Evolutionary conservation across 2,329 filamentous ascomycete species (phyloP).

Genomic region (Aspergillus hortae): DNA sequence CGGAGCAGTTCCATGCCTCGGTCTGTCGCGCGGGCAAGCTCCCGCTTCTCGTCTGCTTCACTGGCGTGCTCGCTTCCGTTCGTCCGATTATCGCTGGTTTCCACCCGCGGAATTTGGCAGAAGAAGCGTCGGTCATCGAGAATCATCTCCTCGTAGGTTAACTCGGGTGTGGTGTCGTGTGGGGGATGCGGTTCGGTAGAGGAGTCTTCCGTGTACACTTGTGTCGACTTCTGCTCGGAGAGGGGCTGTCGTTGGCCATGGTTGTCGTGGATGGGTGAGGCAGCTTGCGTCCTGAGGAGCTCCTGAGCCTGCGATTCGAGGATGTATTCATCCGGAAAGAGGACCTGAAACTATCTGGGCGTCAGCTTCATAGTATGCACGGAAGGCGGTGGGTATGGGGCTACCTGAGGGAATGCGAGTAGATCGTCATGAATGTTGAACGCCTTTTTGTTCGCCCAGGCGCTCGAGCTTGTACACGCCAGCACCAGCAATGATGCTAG

Average conservation of each 20-base stretch:
- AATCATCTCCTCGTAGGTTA: slow-evolving; percentile 69
- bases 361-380: background rate
- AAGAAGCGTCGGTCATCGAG: slow-evolving; percentile 69
- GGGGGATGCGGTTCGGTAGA: slow-evolving; percentile 56
- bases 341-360: slow-evolving; percentile 67
- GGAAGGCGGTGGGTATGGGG: slow-evolving; percentile 12
- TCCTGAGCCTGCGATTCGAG: slow-evolving; percentile 66
- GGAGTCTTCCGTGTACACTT: slow-evolving; percentile 21
- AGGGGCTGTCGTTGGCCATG: slow-evolving; percentile 10
- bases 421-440: slow-evolving; percentile 90
- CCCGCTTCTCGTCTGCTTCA: slow-evolving; percentile 71
- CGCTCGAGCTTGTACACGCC: slow-evolving; percentile 29
- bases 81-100: slow-evolving; percentile 63
- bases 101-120: slow-evolving; percentile 76
- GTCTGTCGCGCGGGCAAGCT: slow-evolving; percentile 71
- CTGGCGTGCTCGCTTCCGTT: slow-evolving; percentile 54
- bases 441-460: slow-evolving; percentile 52
- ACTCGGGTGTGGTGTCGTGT: slow-evolving; percentile 19
- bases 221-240: slow-evolving; percentile 14
- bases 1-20: slow-evolving; percentile 77
- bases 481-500: slow-evolving; percentile 30
- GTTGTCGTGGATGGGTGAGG: slow-evolving; percentile 13
- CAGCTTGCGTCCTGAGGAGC: slow-evolving; percentile 39
- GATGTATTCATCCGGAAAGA: slow-evolving; percentile 70
- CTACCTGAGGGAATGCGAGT: slow-evolving; percentile 79